Percentiles rank a stretch among this genome's conserved stretches.
Conservation (phyloP, 805 yeast species). For the Schwanniomyces yamadae region DNA sequence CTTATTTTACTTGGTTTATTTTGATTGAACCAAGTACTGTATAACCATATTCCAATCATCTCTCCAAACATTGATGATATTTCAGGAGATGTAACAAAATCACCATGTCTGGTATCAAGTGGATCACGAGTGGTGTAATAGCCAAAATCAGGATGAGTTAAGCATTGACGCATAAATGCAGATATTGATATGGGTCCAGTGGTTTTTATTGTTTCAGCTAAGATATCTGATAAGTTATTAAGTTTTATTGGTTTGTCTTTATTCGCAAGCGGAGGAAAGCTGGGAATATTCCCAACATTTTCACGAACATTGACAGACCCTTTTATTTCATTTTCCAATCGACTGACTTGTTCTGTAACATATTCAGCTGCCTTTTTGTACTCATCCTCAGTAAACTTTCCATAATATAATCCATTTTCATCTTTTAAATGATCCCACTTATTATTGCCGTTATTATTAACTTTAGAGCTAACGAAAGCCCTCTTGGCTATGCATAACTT, state of each 20-base stretch:
- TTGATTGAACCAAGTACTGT: conserved; percentile 56
- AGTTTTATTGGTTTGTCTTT: conserved; percentile 15
- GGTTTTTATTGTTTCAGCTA: conserved; percentile 53
- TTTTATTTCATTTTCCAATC: conserved; percentile 36
- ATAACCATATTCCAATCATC: conserved; percentile 73
- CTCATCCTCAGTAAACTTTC: conserved; percentile 37
- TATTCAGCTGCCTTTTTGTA: conserved; percentile 38
- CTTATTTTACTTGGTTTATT: conserved; percentile 49
- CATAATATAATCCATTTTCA: conserved; percentile 31
- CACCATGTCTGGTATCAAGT: conserved; percentile 59
- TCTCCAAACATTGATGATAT: conserved; percentile 87
- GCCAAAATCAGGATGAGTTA: conserved; percentile 74
- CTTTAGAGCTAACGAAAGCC: too few species aligned
- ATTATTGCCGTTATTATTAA: too few species aligned
- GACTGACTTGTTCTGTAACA: conserved; percentile 29
- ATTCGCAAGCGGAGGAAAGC: conserved; percentile 28
- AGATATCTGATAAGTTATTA: conserved; percentile 32
- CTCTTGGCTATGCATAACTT: too few species aligned
- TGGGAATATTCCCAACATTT: conserved; percentile 35
- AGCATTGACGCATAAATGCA: conserved; percentile 76
- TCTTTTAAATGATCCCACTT: too few species aligned
- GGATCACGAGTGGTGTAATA: conserved; percentile 81
- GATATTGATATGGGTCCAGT: conserved; percentile 78
- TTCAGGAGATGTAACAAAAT: conserved; percentile 84
- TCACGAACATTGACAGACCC: conserved; percentile 36